Conservation (phyloP, 805 yeast species). For the Candida xiaguanensis region DNA sequence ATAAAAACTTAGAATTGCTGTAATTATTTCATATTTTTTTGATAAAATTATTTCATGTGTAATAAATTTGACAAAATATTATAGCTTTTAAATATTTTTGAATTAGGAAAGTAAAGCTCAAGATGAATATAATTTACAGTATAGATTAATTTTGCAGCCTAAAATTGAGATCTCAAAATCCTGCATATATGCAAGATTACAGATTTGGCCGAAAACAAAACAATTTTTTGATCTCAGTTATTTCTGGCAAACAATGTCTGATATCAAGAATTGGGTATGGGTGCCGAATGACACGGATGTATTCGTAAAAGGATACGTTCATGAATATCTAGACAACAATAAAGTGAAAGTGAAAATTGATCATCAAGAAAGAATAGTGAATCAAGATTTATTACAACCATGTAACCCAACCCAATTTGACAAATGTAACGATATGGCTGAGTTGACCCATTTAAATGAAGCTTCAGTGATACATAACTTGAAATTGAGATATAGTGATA, state of each 20-base stretch:
- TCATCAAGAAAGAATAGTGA: slow-evolving; percentile 37
- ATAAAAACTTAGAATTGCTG: too few relatives aligned
- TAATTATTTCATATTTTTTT: too few relatives aligned
- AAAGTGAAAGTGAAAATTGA: slow-evolving; percentile 34
- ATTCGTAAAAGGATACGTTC: slow-evolving; percentile 59
- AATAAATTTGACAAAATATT: too few relatives aligned
- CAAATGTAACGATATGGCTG: slow-evolving; percentile 92
- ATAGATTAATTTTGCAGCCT: too few relatives aligned
- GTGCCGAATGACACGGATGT: slow-evolving; percentile 55
- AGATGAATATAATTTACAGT: too few relatives aligned
- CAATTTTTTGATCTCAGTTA: not conserved
- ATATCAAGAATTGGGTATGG: slow-evolving; percentile 68
- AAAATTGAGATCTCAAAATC: too few relatives aligned
- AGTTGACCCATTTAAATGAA: slow-evolving; percentile 87
- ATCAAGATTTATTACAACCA: slow-evolving; percentile 45
- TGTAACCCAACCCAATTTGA: slow-evolving; percentile 91
- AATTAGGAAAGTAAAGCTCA: too few relatives aligned
- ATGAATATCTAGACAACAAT: slow-evolving; percentile 38
- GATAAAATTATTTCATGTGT: too few relatives aligned
- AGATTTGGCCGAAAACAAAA: not conserved
- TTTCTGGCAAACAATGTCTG: slow-evolving; percentile 2
- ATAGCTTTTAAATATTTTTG: too few relatives aligned
- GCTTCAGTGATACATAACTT: slow-evolving; percentile 91
- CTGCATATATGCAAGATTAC: not conserved
- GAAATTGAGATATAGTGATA: slow-evolving; percentile 69